Percentiles rank a stretch among this genome's conserved stretches.
phyloP scores from a whole-genome alignment of 306 rosid genomes.

The Pyrus betulifolia region DNA sequence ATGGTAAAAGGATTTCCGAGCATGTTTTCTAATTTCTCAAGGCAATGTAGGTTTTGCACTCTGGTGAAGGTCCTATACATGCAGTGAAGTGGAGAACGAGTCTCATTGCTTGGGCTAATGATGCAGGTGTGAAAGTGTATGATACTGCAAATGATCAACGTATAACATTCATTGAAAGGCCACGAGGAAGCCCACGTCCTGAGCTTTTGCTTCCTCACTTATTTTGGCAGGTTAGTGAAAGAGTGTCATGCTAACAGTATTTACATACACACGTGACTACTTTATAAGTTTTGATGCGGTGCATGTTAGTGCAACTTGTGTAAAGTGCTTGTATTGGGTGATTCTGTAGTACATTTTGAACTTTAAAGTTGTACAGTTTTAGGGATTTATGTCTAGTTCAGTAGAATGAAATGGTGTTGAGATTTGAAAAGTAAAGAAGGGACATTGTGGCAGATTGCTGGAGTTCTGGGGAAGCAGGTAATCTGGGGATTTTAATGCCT shows the following conservation, averaged over 20 bases:
- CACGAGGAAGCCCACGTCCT: conserved; percentile 84
- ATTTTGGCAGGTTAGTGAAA: conserved; percentile 93
- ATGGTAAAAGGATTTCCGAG: neutral
- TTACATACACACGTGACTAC: neutral
- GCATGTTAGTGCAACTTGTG: neutral
- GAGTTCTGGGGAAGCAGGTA: neutral
- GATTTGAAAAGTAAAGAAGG: neutral
- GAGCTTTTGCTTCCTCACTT: conserved; percentile 91
- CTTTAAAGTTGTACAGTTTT: neutral
- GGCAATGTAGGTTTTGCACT: conserved; percentile 74
- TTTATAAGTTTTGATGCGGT: neutral
- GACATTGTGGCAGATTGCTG: neutral
- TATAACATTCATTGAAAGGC: conserved; percentile 88
- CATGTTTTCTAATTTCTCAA: conserved; percentile 15
- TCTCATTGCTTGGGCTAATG: conserved; percentile 99
- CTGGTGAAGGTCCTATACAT: conserved; percentile 99
- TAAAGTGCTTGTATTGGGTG: neutral
- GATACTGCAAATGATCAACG: conserved; percentile 87
- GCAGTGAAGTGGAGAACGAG: conserved; percentile 88
- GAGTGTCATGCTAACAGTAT: neutral
- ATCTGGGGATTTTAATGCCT: neutral
- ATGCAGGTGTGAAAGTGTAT: conserved; percentile 91
- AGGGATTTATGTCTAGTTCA: neutral
- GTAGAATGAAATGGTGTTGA: neutral
- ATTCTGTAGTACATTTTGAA: neutral